phyloP scores from a whole-genome alignment of 768 basidiomycete species.

The Kondoa malvinella region DNA sequence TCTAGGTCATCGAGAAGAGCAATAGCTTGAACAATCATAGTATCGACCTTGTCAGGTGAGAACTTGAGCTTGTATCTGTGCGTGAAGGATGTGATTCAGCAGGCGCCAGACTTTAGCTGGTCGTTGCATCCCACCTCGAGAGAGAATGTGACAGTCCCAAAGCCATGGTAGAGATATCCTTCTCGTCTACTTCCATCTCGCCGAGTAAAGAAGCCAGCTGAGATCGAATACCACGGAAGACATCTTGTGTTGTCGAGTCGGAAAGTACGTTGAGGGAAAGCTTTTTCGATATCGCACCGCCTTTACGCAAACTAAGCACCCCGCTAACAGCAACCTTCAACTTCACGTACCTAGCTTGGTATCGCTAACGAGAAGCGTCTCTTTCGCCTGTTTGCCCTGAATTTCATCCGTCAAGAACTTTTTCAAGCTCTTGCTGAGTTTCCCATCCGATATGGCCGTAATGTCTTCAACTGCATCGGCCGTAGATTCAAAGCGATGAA shows the following conservation, averaged over 20 bases:
- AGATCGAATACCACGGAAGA: conserved; percentile 86
- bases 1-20: conserved; percentile 95
- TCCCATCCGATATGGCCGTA: conserved; percentile 76
- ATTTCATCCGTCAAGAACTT: conserved; percentile 69
- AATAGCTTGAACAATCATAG: conserved; percentile 98
- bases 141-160: conserved; percentile 92
- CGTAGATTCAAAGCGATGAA: conserved; percentile 92
- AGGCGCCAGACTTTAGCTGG: neutral
- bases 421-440: conserved; percentile 79
- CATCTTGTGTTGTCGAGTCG: conserved; percentile 49
- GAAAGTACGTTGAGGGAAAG: conserved; percentile 68
- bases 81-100: neutral
- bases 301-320: conserved; percentile 33
- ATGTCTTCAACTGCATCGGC: conserved; percentile 94
- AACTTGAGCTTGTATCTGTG: conserved; percentile 94
- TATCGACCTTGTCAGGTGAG: conserved; percentile 98
- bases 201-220: conserved; percentile 63
- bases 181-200: conserved; percentile 28
- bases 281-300: conserved; percentile 77
- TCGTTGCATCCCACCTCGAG: conserved; percentile 45
- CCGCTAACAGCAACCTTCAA: neutral
- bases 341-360: conserved; percentile 59
- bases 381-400: conserved; percentile 50
- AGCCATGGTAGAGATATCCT: conserved; percentile 88
- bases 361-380: conserved; percentile 68